These are phyloP conservation scores for Fraxinus anomala DNA, from an alignment of 257 asterid genomes.

Conservation along the genomic window DNA sequence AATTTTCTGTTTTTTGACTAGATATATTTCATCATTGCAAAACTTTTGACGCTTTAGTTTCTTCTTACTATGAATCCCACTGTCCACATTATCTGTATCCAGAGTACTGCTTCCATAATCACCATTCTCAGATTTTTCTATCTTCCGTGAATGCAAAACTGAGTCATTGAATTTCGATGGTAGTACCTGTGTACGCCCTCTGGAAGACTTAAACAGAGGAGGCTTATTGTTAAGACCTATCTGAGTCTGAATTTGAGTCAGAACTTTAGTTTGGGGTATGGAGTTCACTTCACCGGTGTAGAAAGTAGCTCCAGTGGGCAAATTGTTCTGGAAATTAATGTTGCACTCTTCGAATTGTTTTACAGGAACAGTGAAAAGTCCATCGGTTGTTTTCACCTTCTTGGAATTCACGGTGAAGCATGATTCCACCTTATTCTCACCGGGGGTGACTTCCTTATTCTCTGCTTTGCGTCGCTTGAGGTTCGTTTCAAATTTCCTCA, in stretches of 20 bases:
- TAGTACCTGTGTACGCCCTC: slow-evolving; percentile 70
- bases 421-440: slow-evolving; percentile 34
- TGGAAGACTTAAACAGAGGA: slow-evolving; percentile 70
- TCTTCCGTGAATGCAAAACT: slow-evolving; percentile 66
- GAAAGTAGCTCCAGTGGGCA: slow-evolving; percentile 33
- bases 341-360: slow-evolving; percentile 46
- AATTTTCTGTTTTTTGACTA: slow-evolving; percentile 42
- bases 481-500: slow-evolving; percentile 48
- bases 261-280: slow-evolving; percentile 6
- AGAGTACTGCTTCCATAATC: slow-evolving; percentile 29
- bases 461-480: slow-evolving; percentile 64
- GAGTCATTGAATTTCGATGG: slow-evolving; percentile 65
- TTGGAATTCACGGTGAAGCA: slow-evolving; percentile 30
- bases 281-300: slow-evolving; percentile 33
- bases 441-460: slow-evolving; percentile 33
- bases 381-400: slow-evolving; percentile 29
- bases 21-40: slow-evolving; percentile 28
- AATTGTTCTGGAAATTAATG: slow-evolving; percentile 35
- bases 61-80: slow-evolving; percentile 39
- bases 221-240: slow-evolving; percentile 40
- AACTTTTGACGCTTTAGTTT: slow-evolving; percentile 43
- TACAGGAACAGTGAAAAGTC: slow-evolving; percentile 47
- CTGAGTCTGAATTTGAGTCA: neutral
- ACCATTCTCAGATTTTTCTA: slow-evolving; percentile 42
- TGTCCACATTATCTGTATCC: slow-evolving; percentile 32